Base-by-base conservation (phyloP, 179 eudicot species). In the Spergularia azorica region DNA sequence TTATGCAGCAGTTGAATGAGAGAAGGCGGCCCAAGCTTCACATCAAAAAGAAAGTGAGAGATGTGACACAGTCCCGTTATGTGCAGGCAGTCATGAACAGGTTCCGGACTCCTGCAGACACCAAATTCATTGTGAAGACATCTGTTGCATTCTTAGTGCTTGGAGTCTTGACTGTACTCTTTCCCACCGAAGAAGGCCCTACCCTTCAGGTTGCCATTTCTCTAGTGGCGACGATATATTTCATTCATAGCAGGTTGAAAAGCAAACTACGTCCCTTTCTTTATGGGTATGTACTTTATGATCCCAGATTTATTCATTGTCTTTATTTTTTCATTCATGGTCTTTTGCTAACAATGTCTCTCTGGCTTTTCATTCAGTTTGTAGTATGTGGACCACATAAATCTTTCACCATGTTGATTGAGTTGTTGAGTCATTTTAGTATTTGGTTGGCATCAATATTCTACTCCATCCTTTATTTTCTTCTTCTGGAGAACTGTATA, bases 121-220 rank as follows among this genome's bases (percentile, higher is more conserved):
- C 83, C 64, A 91, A 86, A 55, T 85, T 90, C 85, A 94, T 88
- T 63, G 72, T 91, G 66, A 80, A 77, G 61, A 89, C 98, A 18
- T 81, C 92, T 60, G 83, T 80, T 38, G 89, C 88, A 58, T 94
- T 87, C 76, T 67, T 89, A 70, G 82, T 77, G 51, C 98, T 95
- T 57, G 98, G 97, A 70, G 88, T 81, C 68, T 88, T 95, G n/a
- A 91, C 98, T 71, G 81, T 93, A 51, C 89, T 91, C 70, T 95
- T 86, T 77, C 98, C 98, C 41, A 93, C 98, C 0, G 97, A 90
- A 81, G 98, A 95, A 76, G 98, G 98, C 48, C 97, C 98, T 61
- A 95, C 98, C 1, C 87, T 95, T 83, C 98, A 95, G 83, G 98
- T 95, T 62, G 97, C 93, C 77, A 69, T 95, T 78, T 95, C 98